Conservation (phyloP, 2,329 filamentous ascomycete genomes). For the Colletotrichum sp. region DNA sequence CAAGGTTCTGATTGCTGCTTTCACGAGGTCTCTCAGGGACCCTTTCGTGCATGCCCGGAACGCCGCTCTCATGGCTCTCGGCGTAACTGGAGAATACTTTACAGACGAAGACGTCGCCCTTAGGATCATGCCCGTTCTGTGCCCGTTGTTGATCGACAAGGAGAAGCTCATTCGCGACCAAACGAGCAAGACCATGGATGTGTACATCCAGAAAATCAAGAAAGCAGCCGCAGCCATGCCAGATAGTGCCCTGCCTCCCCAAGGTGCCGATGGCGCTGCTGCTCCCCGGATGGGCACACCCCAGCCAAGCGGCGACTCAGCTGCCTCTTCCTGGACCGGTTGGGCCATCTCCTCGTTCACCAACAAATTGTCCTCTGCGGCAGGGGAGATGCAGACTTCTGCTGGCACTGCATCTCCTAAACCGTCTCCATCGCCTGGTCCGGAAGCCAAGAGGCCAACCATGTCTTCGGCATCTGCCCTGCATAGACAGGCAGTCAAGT, state of each 20-base stretch:
- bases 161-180: slow-evolving; percentile 95
- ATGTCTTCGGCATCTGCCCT: slow-evolving; percentile 62
- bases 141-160: slow-evolving; percentile 87
- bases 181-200: slow-evolving; percentile 85
- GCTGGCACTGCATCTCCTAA: slow-evolving; percentile 50
- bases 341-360: slow-evolving; percentile 99
- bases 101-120: slow-evolving; percentile 86
- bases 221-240: slow-evolving; percentile 81
- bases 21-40: slow-evolving; percentile 86
- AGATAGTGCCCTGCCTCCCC: slow-evolving; percentile 76
- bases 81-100: slow-evolving; percentile 86
- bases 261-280: slow-evolving; percentile 54
- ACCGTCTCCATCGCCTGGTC: slow-evolving; percentile 43
- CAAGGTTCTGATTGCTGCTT: slow-evolving; percentile 93
- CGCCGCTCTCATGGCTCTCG: slow-evolving; percentile 84
- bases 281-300: slow-evolving; percentile 82
- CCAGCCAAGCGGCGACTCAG: slow-evolving; percentile 58
- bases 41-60: slow-evolving; percentile 95
- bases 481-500: slow-evolving; percentile 64
- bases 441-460: slow-evolving; percentile 38
- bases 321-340: slow-evolving; percentile 80
- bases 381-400: slow-evolving; percentile 80
- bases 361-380: slow-evolving; percentile 85
- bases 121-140: slow-evolving; percentile 83
- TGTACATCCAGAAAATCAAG: slow-evolving; percentile 82